phyloP scores from a whole-genome alignment of 2,329 filamentous ascomycete genomes.

The Akanthomyces lecanii region DNA sequence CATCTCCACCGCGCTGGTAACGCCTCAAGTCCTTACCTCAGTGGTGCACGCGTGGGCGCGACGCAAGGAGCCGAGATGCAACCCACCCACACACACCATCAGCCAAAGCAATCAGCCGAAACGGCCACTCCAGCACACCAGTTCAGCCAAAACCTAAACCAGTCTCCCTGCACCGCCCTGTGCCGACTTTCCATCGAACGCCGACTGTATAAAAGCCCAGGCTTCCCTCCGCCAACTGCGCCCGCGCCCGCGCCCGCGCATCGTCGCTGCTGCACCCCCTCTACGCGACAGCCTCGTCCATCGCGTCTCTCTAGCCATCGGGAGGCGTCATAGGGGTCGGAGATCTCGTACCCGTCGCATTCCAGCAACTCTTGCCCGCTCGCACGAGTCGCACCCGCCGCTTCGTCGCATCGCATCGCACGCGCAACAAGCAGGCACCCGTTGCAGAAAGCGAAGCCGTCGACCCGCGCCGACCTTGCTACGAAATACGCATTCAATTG shows the following conservation, averaged over 20 bases:
- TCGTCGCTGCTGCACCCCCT: not conserved
- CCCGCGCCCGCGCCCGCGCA: not conserved
- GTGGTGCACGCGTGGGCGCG: not conserved
- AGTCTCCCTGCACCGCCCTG: not conserved
- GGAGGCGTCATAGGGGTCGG: not conserved
- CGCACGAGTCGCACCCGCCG: not conserved
- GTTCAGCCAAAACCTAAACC: not conserved
- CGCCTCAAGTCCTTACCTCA: not conserved
- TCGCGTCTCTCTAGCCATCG: constrained; percentile 6
- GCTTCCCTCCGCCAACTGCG: not conserved
- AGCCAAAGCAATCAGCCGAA: not conserved
- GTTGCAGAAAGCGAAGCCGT: not conserved
- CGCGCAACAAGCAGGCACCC: not conserved
- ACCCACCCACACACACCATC: constrained; percentile 6
- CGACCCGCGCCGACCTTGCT: not conserved
- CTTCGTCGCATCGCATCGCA: not conserved
- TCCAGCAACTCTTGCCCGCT: not conserved
- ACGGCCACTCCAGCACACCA: not conserved
- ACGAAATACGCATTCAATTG: not conserved
- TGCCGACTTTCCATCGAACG: not conserved
- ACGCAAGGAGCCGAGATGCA: not conserved
- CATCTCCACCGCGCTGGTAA: no score
- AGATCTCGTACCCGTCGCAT: not conserved
- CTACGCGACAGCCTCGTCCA: not conserved
- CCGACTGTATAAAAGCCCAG: not conserved